Evolutionary conservation across 352 stramenopile genomes (phyloP), one percentile per base, ranked within the genome.

Genomic region (Globisporangium alternatum): DNA sequence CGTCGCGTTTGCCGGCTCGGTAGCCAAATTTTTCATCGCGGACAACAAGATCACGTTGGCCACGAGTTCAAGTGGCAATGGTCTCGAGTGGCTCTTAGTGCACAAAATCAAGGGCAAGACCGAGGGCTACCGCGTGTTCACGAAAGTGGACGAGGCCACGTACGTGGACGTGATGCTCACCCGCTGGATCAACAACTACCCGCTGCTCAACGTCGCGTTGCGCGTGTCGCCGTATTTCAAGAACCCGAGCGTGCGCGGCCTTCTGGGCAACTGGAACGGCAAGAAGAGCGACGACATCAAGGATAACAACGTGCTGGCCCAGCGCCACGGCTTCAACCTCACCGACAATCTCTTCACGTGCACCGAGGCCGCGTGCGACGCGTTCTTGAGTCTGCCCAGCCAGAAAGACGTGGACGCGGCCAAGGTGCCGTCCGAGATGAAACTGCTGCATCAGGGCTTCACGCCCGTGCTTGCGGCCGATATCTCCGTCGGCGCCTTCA

Each of bases 261-360:
- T 78, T 33, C 39, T 78, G 41, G 66, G 68, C 45, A 76, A 76
- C 64, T 73, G 72, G 65, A 76, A 76, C 56, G 66, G 59, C 17
- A 60, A 69, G 9, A 61, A 58, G 28, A 56, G 17, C 2, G 69
- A 76, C 41, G 72, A 78, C 17, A 5, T 73, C 22, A 67, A 48
- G 48, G 41, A 78, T 33, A 69, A 62, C 33, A 31, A 33, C 3
- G 28, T 60, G 22, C 54, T 78, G 33, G 65, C 47, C 3, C 5
- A 47, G 53, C 58, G 72, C n/a, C 66, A 75, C 49, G 59, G 62
- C 22, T 35, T 67, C 4, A 43, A 8, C 12, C 58, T 75, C 17
- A 44, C 39, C 3, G 45, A 62, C 48, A 78, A 74, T 33, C 60
- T 78, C 17, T 74, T 78, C 33, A 76, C 65, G 5, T 78, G 72